Base-by-base conservation (phyloP, 306 rosid species). In the Dryas octopetala region DNA sequence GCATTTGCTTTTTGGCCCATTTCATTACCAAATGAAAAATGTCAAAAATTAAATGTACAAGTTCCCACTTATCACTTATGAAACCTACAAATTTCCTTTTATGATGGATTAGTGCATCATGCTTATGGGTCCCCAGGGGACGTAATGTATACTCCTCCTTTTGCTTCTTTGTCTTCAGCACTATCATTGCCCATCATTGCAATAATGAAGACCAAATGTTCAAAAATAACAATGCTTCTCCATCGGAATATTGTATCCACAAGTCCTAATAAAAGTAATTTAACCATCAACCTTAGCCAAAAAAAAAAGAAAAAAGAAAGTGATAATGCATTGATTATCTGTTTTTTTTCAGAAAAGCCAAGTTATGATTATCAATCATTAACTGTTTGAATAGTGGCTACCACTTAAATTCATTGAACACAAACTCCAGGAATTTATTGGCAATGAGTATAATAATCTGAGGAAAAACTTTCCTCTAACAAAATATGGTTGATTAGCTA, bases 151-250 rank as follows among this genome's bases (percentile, higher is more conserved):
- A 46, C 76, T 71, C 55, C 62, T 15, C 23, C 0, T 7, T 17
- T 43, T 38, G 49, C 52, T 53, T 67, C 5, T 10, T 66, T 67
- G 4, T 67, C 23, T 41, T 11, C 66, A 5, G 17, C 40, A 44
- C 40, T 1, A 78, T 62, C 26, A 71, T 62, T 70, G 10, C 13
- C 54, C 66, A 61, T 78, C 64, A 71, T 69, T 41, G 12, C 52
- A 38, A 17, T 11, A n/a, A 74, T 10, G 48, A 45, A 32, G 26
- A 15, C 48, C 44, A 19, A 26, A 13, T 50, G 47, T 14, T 49
- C 6, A 26, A 14, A 63, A 62, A 62, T 11, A 48, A 28, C 51
- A 17, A 50, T 7, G 62, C 44, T 7, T 49, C 46, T 66, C 17
- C 62, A 32, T 59, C 11, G 75, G 41, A 71, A 38, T 6, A 14